Base-by-base conservation (phyloP, 352 stramenopile genomes). In the Phytopythium cucurbitacearum region DNA sequence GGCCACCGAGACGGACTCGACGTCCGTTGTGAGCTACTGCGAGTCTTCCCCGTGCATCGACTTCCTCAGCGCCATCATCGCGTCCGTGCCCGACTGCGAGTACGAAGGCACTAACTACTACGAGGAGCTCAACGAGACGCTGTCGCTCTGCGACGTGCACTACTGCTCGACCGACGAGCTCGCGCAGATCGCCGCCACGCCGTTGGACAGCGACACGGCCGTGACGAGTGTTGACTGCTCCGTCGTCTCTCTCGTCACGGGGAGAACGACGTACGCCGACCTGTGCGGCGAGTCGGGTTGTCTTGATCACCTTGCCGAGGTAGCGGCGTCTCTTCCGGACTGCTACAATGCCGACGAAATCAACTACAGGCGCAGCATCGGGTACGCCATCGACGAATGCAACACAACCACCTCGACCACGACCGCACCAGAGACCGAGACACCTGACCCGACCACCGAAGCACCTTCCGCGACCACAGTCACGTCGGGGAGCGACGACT, bases 61-160 rank as follows among this genome's bases (percentile, higher is more conserved):
- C 3, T 34, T 46, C 15, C 5, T 46, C 15, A 21, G 15, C 41
- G 41, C 12, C 41, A 21, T 46, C 41, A 46, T 46, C 41, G 12
- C 41, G 41, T 21, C 15, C 41, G 11, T 46, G 41, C 41, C 41
- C 6, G 41, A 46, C 41, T 46, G 41, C 6, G 41, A 46, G n/a
- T 46, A 46, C 15, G 41, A 46, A 9, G 41, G 41, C 41, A 46
- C 41, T 21, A 46, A 46, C 41, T 46, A 46, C 16, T 34, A 35
- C 41, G 13, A 46, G 7, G 15, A 46, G 15, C n/a, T 46, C 41
- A 46, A 46, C 41, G 15, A 34, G 41, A 34, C 41, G 15, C 41
- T 46, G 15, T 46, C 41, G 41, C 41, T 46, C 15, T 46, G 41
- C 41, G 41, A n/a, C 7, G 33, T 46, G 15, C 28, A 33, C 41